phyloP scores from a whole-genome alignment of 208 protist genomes.

The Trypanosoma vivax region DNA sequence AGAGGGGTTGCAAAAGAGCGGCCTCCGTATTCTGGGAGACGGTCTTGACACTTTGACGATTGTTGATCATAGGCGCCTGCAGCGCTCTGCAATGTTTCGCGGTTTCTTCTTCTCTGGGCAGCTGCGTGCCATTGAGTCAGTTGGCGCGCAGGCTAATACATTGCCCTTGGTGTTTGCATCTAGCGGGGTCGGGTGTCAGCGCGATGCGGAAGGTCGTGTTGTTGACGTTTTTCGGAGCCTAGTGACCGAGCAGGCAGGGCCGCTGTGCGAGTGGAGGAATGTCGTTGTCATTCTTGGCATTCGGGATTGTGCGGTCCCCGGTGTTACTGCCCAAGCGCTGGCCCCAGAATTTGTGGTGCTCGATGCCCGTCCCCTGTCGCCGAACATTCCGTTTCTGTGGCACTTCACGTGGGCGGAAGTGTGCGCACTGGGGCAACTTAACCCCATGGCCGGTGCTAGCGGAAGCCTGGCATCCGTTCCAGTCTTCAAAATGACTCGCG shows the following conservation, averaged over 20 bases:
- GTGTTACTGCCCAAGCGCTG: not conserved
- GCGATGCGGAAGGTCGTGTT: slow-evolving; percentile 2
- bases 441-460: not conserved
- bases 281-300: slow-evolving; percentile 23
- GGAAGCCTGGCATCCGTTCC: slow-evolving; percentile 2
- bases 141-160: slow-evolving; percentile 29
- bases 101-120: slow-evolving; percentile 30
- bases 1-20: not conserved
- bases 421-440: slow-evolving; percentile 31
- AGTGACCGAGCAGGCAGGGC: not conserved
- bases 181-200: not conserved
- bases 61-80: slow-evolving; percentile 19
- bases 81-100: slow-evolving; percentile 23
- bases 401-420: slow-evolving; percentile 37
- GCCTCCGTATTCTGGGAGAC: slow-evolving; percentile 16
- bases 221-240: slow-evolving; percentile 8
- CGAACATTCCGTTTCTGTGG: slow-evolving; percentile 30
- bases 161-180: slow-evolving; percentile 14
- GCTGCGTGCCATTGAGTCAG: slow-evolving; percentile 28
- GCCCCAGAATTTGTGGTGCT: slow-evolving; percentile 22
- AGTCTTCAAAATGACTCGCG: slow-evolving; percentile 25
- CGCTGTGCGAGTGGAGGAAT: slow-evolving; percentile 8
- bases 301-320: slow-evolving; percentile 2
- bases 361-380: slow-evolving; percentile 23
- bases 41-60: slow-evolving; percentile 18